phyloP scores from a whole-genome alignment of 768 basidiomycete genomes.

The Lentinus brumalis region DNA sequence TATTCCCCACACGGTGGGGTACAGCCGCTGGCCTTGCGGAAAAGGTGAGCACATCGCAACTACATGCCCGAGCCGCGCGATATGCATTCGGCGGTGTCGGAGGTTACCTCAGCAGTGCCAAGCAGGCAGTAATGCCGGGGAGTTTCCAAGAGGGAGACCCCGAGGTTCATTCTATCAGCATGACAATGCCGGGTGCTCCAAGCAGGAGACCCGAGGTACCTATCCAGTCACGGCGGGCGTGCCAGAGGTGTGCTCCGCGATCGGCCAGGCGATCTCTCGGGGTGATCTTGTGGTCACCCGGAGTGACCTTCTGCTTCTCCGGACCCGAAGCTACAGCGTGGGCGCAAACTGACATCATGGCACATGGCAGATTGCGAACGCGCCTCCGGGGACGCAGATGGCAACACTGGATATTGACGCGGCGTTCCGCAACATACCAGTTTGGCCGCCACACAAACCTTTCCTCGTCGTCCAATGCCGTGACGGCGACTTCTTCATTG shows the following conservation, averaged over 20 bases:
- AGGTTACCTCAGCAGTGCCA: too few species aligned
- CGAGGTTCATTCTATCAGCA: too few species aligned
- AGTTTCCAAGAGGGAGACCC: too few species aligned
- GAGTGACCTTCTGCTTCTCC: too few species aligned
- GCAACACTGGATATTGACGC: constrained; percentile 5
- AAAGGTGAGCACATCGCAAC: not conserved
- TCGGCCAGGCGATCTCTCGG: not conserved
- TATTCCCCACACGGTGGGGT: constrained; percentile 2
- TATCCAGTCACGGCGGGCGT: too few species aligned
- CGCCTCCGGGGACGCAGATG: constrained; percentile 4
- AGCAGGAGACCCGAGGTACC: too few species aligned
- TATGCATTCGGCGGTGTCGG: too few species aligned
- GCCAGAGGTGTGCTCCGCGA: not conserved
- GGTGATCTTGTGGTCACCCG: too few species aligned
- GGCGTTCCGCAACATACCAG: constrained; percentile 4
- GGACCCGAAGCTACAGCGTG: not conserved
- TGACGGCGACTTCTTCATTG: not conserved
- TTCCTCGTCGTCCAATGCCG: not conserved
- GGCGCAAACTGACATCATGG: not conserved
- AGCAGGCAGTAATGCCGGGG: too few species aligned
- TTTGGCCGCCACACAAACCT: not conserved
- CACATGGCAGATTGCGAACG: not conserved
- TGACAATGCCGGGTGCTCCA: too few species aligned
- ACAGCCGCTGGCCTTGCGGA: not conserved
- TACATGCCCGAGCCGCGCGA: not conserved